Evolutionary conservation across 352 stramenopile genomes (phyloP).

Genomic region (Phytophthora kernoviae): DNA sequence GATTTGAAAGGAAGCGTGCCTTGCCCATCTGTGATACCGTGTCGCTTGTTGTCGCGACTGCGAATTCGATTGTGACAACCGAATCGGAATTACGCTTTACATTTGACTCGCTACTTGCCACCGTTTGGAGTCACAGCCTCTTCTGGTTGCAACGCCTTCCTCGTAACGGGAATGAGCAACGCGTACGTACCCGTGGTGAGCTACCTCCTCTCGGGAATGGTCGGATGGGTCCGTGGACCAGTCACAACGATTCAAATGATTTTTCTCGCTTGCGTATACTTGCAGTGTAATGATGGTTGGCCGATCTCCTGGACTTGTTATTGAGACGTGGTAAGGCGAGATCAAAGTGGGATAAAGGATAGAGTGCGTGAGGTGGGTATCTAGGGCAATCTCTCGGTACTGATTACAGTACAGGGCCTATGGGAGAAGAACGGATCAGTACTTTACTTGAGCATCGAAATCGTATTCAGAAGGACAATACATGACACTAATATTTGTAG

Average conservation of each 20-base stretch:
- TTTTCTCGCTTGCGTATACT: too few relatives aligned
- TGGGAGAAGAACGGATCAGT: background rate
- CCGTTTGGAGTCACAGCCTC: background rate
- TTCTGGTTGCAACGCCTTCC: background rate
- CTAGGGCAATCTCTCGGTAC: background rate
- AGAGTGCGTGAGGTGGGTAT: background rate
- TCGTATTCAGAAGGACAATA: too few relatives aligned
- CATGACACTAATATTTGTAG: too few relatives aligned
- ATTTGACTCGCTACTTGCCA: background rate
- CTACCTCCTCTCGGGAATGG: background rate
- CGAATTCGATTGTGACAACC: constrained; percentile 1
- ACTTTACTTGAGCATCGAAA: too few relatives aligned
- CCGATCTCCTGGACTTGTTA: background rate
- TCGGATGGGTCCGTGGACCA: background rate
- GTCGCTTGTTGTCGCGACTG: background rate
- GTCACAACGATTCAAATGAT: too few relatives aligned
- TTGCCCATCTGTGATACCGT: constrained; percentile 2
- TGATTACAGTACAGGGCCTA: background rate
- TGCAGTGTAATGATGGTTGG: background rate
- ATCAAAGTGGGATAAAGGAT: background rate
- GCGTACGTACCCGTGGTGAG: background rate
- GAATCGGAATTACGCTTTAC: background rate
- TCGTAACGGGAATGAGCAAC: background rate
- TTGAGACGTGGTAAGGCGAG: background rate
- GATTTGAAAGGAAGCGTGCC: constrained; percentile 15